Percentiles rank a stretch among this genome's conserved stretches.
Conservation (phyloP, 2,329 filamentous ascomycete species). For the Talaromyces sp. region DNA sequence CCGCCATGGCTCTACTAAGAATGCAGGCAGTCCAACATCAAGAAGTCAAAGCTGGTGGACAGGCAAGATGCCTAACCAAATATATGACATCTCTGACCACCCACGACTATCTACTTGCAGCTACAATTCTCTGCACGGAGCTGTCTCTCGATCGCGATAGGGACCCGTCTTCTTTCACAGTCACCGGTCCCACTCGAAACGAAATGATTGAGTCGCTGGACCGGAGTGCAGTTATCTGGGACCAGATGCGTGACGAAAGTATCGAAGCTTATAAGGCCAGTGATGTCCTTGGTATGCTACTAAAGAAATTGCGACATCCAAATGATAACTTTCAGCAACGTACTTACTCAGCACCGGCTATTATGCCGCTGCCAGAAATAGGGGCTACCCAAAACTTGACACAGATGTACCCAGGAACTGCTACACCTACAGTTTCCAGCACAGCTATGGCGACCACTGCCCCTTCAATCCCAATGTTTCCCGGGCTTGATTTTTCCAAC, state of each 20-base stretch:
- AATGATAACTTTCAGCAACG: background rate
- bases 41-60: background rate
- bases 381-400: background rate
- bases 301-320: slow-evolving; percentile 4
- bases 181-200: background rate
- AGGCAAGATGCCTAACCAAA: background rate
- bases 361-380: background rate
- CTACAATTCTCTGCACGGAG: slow-evolving; percentile 2
- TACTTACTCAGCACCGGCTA: background rate
- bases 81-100: background rate
- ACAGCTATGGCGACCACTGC: background rate
- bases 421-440: background rate
- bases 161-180: background rate
- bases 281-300: slow-evolving; percentile 5
- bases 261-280: slow-evolving; percentile 7
- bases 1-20: slow-evolving; percentile 3
- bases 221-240: background rate
- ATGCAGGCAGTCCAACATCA: background rate
- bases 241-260: slow-evolving; percentile 3
- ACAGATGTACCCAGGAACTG: background rate
- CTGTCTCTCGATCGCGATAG: background rate
- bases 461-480: background rate
- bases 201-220: slow-evolving; percentile 5
- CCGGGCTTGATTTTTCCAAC: background rate
- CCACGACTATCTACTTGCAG: slow-evolving; percentile 3